Evolutionary conservation across 2,329 filamentous ascomycete species (phyloP).

Genomic region (Westerdykella sp.): DNA sequence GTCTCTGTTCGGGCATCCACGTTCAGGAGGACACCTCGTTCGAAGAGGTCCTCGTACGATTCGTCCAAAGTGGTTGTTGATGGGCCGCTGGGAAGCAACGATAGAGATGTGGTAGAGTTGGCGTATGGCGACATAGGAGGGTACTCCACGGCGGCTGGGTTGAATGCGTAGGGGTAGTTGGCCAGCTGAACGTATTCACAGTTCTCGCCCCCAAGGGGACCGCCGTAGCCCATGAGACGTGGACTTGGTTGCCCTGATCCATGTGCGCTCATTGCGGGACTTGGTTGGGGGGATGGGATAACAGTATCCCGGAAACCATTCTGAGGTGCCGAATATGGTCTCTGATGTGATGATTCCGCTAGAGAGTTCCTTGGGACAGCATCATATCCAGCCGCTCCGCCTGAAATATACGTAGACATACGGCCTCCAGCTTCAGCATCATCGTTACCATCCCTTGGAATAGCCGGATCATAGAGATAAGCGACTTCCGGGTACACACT

Average conservation of each 20-base stretch:
- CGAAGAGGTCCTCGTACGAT: slow-evolving; percentile 20
- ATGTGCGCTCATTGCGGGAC: not conserved
- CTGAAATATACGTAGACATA: slow-evolving; percentile 13
- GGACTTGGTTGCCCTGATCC: slow-evolving; percentile 10
- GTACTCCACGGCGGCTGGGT: slow-evolving; percentile 13
- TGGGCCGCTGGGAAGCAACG: slow-evolving; percentile 1
- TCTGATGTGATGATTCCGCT: slow-evolving; percentile 3
- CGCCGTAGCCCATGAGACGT: slow-evolving; percentile 10
- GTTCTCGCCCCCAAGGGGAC: slow-evolving; percentile 7
- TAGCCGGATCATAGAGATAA: slow-evolving; percentile 31
- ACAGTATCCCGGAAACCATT: slow-evolving; percentile 16
- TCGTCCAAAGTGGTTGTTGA: slow-evolving; percentile 12
- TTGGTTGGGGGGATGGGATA: slow-evolving; percentile 13
- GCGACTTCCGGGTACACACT: slow-evolving; percentile 29
- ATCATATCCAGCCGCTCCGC: slow-evolving; percentile 10
- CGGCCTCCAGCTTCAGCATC: slow-evolving; percentile 15
- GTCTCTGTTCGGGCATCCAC: slow-evolving; percentile 25
- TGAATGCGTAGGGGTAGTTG: slow-evolving; percentile 12
- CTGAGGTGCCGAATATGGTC: slow-evolving; percentile 3
- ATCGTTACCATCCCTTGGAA: slow-evolving; percentile 7
- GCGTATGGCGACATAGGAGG: slow-evolving; percentile 20
- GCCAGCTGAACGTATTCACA: slow-evolving; percentile 15
- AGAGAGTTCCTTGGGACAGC: slow-evolving; percentile 8
- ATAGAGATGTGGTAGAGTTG: slow-evolving; percentile 3
- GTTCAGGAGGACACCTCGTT: slow-evolving; percentile 25